phyloP scores from a whole-genome alignment of 768 basidiomycete genomes.

The Tremella yokohamensis region DNA sequence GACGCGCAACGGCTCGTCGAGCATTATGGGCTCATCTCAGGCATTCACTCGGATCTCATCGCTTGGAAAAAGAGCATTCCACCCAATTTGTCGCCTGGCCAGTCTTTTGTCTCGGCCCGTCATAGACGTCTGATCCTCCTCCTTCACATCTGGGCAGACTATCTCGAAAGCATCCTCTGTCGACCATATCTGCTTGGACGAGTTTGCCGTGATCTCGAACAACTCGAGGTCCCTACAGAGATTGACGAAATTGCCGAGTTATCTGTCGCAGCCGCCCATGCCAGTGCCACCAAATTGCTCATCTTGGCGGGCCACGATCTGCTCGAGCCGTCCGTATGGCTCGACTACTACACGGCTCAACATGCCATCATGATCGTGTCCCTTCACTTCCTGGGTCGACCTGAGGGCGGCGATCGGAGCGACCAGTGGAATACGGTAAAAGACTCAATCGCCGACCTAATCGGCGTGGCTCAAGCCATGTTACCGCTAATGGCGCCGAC shows the following conservation, averaged over 20 bases:
- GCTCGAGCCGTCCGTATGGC: constrained; percentile 11
- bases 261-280: no score
- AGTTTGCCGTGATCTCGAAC: neutral
- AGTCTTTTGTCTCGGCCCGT: no score
- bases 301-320: neutral
- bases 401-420: neutral
- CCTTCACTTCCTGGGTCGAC: constrained; percentile 15
- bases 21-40: neutral
- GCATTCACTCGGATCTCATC: constrained; percentile 6
- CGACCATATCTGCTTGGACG: constrained; percentile 1
- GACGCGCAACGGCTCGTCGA: constrained; percentile 3
- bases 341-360: constrained; percentile 15
- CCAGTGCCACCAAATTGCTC: no score
- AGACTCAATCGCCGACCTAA: constrained; percentile 1
- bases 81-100: no score
- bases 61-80: constrained; percentile 7
- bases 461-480: neutral
- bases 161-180: constrained; percentile 1
- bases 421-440: no score
- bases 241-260: no score
- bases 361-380: constrained; percentile 18
- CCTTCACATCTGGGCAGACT: constrained; percentile 3
- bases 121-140: neutral
- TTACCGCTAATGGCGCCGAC: constrained; percentile 10
- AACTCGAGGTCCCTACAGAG: no score